Base-by-base conservation (phyloP, 441 rosid genomes). In the Syzygium malaccense region DNA sequence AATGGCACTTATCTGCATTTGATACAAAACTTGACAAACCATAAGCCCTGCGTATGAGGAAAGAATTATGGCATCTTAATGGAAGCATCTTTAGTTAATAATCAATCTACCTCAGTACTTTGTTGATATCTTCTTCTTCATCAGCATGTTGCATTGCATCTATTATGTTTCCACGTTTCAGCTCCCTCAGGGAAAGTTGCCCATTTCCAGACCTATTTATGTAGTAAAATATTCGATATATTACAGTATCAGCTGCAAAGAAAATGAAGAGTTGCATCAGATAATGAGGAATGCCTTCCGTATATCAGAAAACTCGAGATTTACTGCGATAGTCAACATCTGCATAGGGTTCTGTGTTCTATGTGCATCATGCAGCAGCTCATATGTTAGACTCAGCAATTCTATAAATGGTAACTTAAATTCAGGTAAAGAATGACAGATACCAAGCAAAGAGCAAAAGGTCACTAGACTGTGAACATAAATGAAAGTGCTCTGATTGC, bases 121-220 rank as follows among this genome's bases (percentile, higher is more conserved):
- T 98, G 94, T 98, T 98, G 90, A 98, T 98, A 92, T 98, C 99
- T 90, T 98, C 99, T 94, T 98, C 99, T 92, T 97, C 98, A 84
- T 98, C 99, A 71, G 96, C 99, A 92, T 97, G 96, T 80, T 87
- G 95, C 97, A 97, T 95, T 86, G 99, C 99, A 91, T 94, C 97
- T 75, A 97, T 92, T 90, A 98, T 91, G 91, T 98, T 95, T 91
- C 99, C 99, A 55, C 96, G 96, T 91, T 93, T 97, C 87, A 98
- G 95, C 94, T 98, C 99, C 94, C 96, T 95, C 88, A 96, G 95
- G 60, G 97, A 93, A 88, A 98, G 92, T 88, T 93, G 98, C 86
- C 99, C 99, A 95, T 93, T 95, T 87, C 97, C 98, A 45, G 98
- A 89, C 95, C 98, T 95, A 94, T 96, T 98, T 89, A 96, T 92